Percentiles rank a stretch among this genome's conserved stretches.
phyloP scores from a whole-genome alignment of 768 basidiomycete genomes.

The Lactarius evosmus region DNA sequence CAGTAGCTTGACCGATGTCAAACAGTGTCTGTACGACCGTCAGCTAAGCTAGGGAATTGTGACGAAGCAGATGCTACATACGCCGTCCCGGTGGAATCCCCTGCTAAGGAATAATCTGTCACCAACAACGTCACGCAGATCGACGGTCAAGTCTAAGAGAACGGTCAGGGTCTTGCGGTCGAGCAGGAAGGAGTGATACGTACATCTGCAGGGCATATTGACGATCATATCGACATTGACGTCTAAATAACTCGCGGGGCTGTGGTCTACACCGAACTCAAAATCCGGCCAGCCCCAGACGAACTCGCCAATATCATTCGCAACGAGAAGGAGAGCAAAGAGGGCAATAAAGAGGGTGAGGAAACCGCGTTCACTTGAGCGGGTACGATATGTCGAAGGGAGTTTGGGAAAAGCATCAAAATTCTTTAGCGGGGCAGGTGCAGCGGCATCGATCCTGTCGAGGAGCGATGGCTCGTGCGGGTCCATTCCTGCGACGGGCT shows the following conservation, averaged over 20 bases:
- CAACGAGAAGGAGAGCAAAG: slow-evolving; percentile 66
- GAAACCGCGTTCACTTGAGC: slow-evolving; percentile 27
- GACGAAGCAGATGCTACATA: slow-evolving; percentile 36
- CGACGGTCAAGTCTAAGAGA: slow-evolving; percentile 71
- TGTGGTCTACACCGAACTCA: slow-evolving; percentile 81
- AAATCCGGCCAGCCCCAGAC: slow-evolving; percentile 93
- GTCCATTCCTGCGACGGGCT: slow-evolving; percentile 56
- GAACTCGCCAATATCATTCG: slow-evolving; percentile 89
- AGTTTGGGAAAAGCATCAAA: slow-evolving; percentile 44
- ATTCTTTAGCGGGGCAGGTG: slow-evolving; percentile 32
- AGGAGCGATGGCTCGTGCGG: slow-evolving; percentile 23
- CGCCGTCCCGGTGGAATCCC: slow-evolving; percentile 81
- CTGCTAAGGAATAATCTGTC: slow-evolving; percentile 83
- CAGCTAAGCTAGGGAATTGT: slow-evolving; percentile 5
- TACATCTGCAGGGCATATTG: slow-evolving; percentile 90
- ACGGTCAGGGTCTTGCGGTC: slow-evolving; percentile 4
- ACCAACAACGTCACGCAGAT: slow-evolving; percentile 90
- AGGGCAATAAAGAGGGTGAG: slow-evolving; percentile 60
- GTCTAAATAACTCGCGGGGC: slow-evolving; percentile 58
- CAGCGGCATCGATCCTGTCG: slow-evolving; percentile 32
- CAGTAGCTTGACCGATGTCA: slow-evolving; percentile 75
- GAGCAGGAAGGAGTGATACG: slow-evolving; percentile 36
- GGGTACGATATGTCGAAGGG: slow-evolving; percentile 37
- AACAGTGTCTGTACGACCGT: slow-evolving; percentile 58
- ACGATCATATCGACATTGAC: slow-evolving; percentile 92